Evolutionary conservation across 805 yeast genomes (phyloP), one percentile per base, ranked within the genome.

Genomic region (Komagataella kurtzmanii): DNA sequence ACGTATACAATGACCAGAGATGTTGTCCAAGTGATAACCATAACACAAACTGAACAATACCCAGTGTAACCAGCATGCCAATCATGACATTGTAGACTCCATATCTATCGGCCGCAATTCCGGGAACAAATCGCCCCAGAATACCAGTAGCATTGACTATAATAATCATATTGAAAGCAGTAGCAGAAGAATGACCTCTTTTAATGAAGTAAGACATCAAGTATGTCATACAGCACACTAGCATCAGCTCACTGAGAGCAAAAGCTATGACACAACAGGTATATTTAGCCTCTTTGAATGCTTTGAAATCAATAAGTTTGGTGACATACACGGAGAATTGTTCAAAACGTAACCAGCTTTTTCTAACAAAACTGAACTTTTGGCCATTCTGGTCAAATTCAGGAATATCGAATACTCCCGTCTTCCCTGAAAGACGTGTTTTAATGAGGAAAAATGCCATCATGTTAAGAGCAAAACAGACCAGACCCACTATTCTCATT

Each of bases 21-120:
- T 56, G 58, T 18, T 54, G 55, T 3, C 85, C 85, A 52, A 81
- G 75, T 1, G 90, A 89, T 18, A 82, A 64, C 89, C 89, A 83
- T 17, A 66, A 17, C 7, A 71, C 69, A 49, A 83, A 66, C 2
- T 78, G 70, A 17, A 77, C 62, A 0, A 81, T 10, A 1, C 74
- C 54, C 21, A 76, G 70, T 6, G 78, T 64, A 59, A 61, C 65
- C n/a, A 77, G 67, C 1, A 53, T 49, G 19, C 54, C 50, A 48
- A 47, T 17, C 62, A 76, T 74, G 45, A 66, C 53, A 56, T 75
- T 77, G 61, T 69, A 76, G 44, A 65, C 65, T 1, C 82, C 82
- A 50, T 62, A 59, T 18, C 55, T 58, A 56, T 77, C 81, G 1
- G 80, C 72, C 3, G 69, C 55, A 49, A 62, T 61, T 0, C 77